These are phyloP conservation scores for Xerocomellus amylosporus DNA, from an alignment of 768 basidiomycete species.

Conservation along the genomic window DNA sequence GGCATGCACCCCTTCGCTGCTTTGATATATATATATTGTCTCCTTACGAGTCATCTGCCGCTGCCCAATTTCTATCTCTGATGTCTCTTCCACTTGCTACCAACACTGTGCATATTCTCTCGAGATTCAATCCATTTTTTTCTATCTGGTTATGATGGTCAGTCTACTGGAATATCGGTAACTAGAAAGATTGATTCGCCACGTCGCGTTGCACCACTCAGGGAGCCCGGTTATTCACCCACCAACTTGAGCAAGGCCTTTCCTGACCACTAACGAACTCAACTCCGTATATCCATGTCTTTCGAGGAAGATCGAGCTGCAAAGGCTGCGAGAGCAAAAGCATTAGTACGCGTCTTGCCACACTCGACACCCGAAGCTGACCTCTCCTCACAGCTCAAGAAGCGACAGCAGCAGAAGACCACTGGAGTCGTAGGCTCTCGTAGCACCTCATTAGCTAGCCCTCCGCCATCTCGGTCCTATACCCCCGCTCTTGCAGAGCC, in stretches of 20 bases:
- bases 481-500: constrained; percentile 51
- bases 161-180: constrained; percentile 2
- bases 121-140: constrained; percentile 36
- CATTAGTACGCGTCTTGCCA: constrained; percentile 52
- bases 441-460: constrained; percentile 37
- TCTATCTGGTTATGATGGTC: constrained; percentile 2
- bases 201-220: not conserved
- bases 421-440: constrained; percentile 33
- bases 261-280: constrained; percentile 1
- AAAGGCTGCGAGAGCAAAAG: constrained; percentile 81
- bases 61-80: constrained; percentile 34
- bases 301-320: constrained; percentile 78
- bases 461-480: constrained; percentile 47
- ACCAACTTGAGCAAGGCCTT: constrained; percentile 3
- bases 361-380: not conserved
- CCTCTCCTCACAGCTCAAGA: constrained; percentile 59
- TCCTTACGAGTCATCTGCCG: constrained; percentile 31
- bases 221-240: constrained; percentile 1
- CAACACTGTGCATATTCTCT: constrained; percentile 47
- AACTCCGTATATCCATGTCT: constrained; percentile 17
- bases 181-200: constrained; percentile 3
- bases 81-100: constrained; percentile 36
- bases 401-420: constrained; percentile 72
- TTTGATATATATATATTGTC: constrained; percentile 38
- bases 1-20: constrained; percentile 33